Base-by-base conservation (phyloP, 768 basidiomycete species). In the Phaffia tasmanica region DNA sequence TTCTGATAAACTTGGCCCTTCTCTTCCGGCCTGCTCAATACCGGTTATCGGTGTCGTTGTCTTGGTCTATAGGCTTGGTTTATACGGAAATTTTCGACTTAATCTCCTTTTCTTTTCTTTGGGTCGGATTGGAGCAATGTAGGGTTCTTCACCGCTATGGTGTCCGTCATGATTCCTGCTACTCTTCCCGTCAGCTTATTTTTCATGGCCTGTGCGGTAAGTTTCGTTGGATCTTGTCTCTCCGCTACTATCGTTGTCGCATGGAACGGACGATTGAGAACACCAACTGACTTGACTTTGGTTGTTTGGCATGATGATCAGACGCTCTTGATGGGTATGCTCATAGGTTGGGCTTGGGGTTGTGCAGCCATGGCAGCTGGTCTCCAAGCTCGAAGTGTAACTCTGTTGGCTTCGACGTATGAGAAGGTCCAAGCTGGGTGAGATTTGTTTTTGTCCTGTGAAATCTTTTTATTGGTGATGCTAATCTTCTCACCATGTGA, bases 291-390 rank as follows among this genome's bases (percentile, higher is more conserved):
- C 15, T 19, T 23, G 15, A 29, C 14, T 42, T 60, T 30, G 42
- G 23, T 16, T 21, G n/a, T 11, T 21, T 50, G 16, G 23, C 47
- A 80, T 80, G 71, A 74, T 7, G 71, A 80, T 1, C 72, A 78
- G n/a, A 83, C 80, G 0, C 69, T 84, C 49, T 68, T 81, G 29
- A 19, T 83, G 8, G 83, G 83, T 0, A 70, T 81, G 55, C 75
- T 77, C 2, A 51, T 81, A 1, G 83, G 83, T 16, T 85, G 83
- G 83, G 83, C 79, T 0, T 77, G 82, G 69, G 81, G 82, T 1
- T 75, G 78, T 14, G 82, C 81, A 0, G 82, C 79, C 0, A 84
- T 84, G 83, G 79, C 79, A 4, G 80, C 81, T 0, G 79, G 79
- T 0, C 71, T 81, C 0, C 73, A 78, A 5, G 79, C 79, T 0